phyloP scores from a whole-genome alignment of 768 basidiomycete genomes.

The Crassisporium funariophilum region DNA sequence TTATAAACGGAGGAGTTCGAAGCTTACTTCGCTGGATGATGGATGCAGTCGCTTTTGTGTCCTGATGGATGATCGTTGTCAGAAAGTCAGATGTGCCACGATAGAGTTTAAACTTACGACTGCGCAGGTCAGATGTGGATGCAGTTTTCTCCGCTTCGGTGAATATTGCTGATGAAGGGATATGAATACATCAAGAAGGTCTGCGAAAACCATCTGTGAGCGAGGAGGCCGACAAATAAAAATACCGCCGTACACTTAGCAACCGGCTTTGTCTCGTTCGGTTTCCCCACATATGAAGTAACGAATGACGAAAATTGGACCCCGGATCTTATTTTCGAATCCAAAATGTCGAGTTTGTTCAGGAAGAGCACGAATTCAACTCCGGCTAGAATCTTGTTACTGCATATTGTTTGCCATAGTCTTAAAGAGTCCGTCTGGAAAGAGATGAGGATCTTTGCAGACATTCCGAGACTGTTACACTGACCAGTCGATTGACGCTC shows the following conservation, averaged over 20 bases:
- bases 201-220: conserved; percentile 28
- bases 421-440: conserved; percentile 55
- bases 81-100: conserved; percentile 10
- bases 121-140: conserved; percentile 60
- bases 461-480: conserved; percentile 15
- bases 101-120: conserved; percentile 41
- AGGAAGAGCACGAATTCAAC: conserved; percentile 63
- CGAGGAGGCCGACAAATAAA: conserved; percentile 4
- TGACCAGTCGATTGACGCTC: conserved; percentile 59
- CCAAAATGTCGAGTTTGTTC: conserved; percentile 64
- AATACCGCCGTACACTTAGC: conserved; percentile 47
- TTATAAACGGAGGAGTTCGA: not conserved
- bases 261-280: conserved; percentile 54
- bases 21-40: conserved; percentile 51
- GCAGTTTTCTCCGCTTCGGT: conserved; percentile 46
- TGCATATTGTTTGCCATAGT: conserved; percentile 62
- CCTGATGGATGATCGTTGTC: conserved; percentile 31
- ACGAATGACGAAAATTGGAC: conserved; percentile 57
- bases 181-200: conserved; percentile 52
- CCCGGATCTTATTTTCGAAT: conserved; percentile 53
- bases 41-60: conserved; percentile 46
- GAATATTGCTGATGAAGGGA: conserved; percentile 53
- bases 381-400: conserved; percentile 53
- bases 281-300: conserved; percentile 51
- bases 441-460: not conserved